Evolutionary conservation across 768 basidiomycete genomes (phyloP).

Genomic region (Panaeolus papilionaceus): DNA sequence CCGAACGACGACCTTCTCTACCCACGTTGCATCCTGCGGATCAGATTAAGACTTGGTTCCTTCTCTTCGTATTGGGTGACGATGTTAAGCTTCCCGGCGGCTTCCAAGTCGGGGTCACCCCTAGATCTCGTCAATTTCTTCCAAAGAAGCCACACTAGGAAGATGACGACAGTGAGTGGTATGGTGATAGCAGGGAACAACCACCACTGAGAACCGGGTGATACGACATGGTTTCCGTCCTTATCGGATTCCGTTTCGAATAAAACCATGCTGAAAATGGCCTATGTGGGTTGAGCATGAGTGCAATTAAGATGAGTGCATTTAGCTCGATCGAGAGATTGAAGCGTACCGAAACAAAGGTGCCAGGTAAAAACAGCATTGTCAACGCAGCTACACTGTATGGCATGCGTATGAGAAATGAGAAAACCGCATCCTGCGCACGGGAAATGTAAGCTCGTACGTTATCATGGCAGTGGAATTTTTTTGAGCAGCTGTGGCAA

Average conservation of each 20-base stretch:
- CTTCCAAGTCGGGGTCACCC: constrained; percentile 12
- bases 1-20: constrained; percentile 8
- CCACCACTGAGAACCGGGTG: constrained; percentile 18
- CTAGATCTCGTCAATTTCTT: constrained; percentile 15
- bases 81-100: constrained; percentile 10
- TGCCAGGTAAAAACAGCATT: constrained; percentile 22
- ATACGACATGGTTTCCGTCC: constrained; percentile 8
- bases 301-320: neutral
- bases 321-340: neutral
- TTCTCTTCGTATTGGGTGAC: constrained; percentile 12
- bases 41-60: constrained; percentile 10
- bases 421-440: neutral
- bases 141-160: constrained; percentile 20
- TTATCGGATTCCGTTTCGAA: constrained; percentile 15
- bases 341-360: constrained; percentile 21
- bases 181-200: constrained; percentile 19
- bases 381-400: constrained; percentile 20
- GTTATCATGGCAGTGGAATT: constrained; percentile 23
- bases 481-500: constrained; percentile 14
- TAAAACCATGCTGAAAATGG: constrained; percentile 23
- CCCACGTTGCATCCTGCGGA: constrained; percentile 12
- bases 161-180: constrained; percentile 20
- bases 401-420: neutral
- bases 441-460: constrained; percentile 9
- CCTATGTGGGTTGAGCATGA: constrained; percentile 10